phyloP scores from a whole-genome alignment of 2,329 filamentous ascomycete genomes.

The Fusarium camptoceras region DNA sequence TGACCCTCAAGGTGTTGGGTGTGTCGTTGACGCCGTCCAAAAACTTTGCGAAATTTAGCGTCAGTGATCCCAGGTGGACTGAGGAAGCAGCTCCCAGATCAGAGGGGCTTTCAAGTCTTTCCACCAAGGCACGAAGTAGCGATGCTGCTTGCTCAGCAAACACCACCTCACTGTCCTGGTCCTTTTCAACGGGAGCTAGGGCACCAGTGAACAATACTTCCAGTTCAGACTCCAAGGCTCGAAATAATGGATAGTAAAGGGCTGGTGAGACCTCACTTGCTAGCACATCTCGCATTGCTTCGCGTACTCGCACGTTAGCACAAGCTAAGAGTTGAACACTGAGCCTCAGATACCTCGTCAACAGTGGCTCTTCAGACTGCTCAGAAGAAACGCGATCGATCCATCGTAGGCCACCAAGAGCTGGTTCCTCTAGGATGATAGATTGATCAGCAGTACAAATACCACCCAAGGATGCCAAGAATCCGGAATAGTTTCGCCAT shows the following conservation, averaged over 20 bases:
- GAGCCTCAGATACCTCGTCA: slow-evolving; percentile 70
- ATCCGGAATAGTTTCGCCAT: slow-evolving; percentile 77
- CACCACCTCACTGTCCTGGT: slow-evolving; percentile 69
- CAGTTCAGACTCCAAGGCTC: slow-evolving; percentile 72
- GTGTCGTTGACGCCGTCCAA: slow-evolving; percentile 69
- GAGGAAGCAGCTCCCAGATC: slow-evolving; percentile 72
- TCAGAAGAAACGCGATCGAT: slow-evolving; percentile 72
- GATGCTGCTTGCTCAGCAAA: slow-evolving; percentile 77
- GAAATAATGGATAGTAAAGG: slow-evolving; percentile 72
- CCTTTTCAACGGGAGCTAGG: slow-evolving; percentile 62
- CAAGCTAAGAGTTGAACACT: slow-evolving; percentile 75
- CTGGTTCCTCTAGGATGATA: slow-evolving; percentile 67
- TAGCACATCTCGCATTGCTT: slow-evolving; percentile 74
- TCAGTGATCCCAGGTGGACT: slow-evolving; percentile 71
- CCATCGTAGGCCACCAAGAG: slow-evolving; percentile 69
- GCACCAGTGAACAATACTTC: slow-evolving; percentile 71
- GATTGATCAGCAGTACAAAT: slow-evolving; percentile 72
- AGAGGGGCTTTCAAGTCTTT: slow-evolving; percentile 71
- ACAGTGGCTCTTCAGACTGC: slow-evolving; percentile 68
- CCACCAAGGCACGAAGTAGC: slow-evolving; percentile 71
- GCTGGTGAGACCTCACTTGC: slow-evolving; percentile 72
- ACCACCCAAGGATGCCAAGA: slow-evolving; percentile 74
- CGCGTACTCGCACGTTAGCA: slow-evolving; percentile 71
- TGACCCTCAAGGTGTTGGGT: slow-evolving; percentile 68
- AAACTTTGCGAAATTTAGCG: slow-evolving; percentile 75